Conservation (phyloP, 768 basidiomycete genomes). For the Clitopilus hobsonii region DNA sequence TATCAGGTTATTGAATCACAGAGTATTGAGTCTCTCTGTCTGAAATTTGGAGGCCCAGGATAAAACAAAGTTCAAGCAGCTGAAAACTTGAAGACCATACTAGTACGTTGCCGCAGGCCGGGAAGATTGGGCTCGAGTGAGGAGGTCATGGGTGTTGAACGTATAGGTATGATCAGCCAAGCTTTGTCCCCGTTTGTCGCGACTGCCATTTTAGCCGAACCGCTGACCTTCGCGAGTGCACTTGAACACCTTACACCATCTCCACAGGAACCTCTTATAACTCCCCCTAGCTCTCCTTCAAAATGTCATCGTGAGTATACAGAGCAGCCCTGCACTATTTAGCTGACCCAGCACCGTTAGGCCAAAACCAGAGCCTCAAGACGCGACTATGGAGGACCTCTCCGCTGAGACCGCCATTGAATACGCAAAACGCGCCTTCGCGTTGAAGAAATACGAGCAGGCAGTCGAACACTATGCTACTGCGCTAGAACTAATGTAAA, state of each 20-base stretch:
- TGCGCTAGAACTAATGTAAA: constrained; percentile 76
- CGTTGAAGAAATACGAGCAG: constrained; percentile 81
- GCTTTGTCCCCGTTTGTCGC: background rate
- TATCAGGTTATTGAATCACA: too few species aligned
- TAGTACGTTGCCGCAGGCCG: too few species aligned
- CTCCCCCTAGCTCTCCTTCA: background rate
- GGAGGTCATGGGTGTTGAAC: too few species aligned
- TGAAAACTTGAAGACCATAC: too few species aligned
- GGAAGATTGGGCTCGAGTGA: too few species aligned
- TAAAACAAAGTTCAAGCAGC: too few species aligned
- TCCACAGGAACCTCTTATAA: background rate
- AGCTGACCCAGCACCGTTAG: constrained; percentile 1
- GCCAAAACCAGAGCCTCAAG: constrained; percentile 6
- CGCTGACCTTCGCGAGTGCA: background rate
- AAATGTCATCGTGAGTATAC: background rate
- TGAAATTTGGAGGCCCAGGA: too few species aligned
- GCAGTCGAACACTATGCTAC: constrained; percentile 81
- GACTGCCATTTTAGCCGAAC: background rate
- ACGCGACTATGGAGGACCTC: constrained; percentile 20
- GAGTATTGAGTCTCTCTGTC: too few species aligned
- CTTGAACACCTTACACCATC: background rate
- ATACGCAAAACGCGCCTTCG: constrained; percentile 84
- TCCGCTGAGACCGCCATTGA: constrained; percentile 60
- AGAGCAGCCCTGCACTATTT: background rate
- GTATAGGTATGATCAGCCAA: too few species aligned